These are phyloP conservation scores for Plectranthus barbatus DNA, from an alignment of 257 asterid species.

Conservation along the genomic window DNA sequence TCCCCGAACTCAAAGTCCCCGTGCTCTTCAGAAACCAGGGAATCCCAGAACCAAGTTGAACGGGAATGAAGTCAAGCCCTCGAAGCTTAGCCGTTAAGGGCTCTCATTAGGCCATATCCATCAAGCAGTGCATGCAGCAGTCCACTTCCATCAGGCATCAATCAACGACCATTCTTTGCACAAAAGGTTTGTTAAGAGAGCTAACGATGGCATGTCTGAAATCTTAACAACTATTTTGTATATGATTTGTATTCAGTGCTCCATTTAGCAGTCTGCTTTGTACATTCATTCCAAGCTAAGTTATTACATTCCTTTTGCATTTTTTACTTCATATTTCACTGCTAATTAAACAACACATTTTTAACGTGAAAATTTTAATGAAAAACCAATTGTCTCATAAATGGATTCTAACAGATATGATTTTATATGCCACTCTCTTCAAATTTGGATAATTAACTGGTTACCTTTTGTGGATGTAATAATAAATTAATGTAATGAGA, in stretches of 20 bases:
- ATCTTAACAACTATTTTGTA: conserved; percentile 8
- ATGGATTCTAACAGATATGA: too few relatives aligned
- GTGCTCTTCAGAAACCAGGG: conserved; percentile 30
- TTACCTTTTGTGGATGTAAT: too few relatives aligned
- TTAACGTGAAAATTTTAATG: too few relatives aligned
- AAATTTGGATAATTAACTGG: too few relatives aligned
- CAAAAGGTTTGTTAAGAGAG: background rate
- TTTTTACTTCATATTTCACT: too few relatives aligned
- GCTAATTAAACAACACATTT: too few relatives aligned
- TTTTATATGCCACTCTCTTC: too few relatives aligned
- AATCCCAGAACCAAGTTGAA: conserved; percentile 34
- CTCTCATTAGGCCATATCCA: conserved; percentile 16
- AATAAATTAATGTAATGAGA: too few relatives aligned
- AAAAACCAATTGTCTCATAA: too few relatives aligned
- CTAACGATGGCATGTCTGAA: too few relatives aligned
- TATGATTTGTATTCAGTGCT: conserved; percentile 4
- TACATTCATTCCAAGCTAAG: background rate
- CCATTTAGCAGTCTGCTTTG: background rate
- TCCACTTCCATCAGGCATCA: conserved; percentile 23
- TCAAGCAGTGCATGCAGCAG: conserved; percentile 7
- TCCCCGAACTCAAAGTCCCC: too few relatives aligned
- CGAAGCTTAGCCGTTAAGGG: conserved; percentile 20
- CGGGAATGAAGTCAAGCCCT: conserved; percentile 24
- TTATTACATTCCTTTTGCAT: background rate
- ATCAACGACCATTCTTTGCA: background rate